A percentile compares a stretch with the other conserved stretches of the same genome.
These are phyloP conservation scores for Hydnomerulius pinastri DNA, from an alignment of 768 basidiomycete species.

Conservation along the genomic window DNA sequence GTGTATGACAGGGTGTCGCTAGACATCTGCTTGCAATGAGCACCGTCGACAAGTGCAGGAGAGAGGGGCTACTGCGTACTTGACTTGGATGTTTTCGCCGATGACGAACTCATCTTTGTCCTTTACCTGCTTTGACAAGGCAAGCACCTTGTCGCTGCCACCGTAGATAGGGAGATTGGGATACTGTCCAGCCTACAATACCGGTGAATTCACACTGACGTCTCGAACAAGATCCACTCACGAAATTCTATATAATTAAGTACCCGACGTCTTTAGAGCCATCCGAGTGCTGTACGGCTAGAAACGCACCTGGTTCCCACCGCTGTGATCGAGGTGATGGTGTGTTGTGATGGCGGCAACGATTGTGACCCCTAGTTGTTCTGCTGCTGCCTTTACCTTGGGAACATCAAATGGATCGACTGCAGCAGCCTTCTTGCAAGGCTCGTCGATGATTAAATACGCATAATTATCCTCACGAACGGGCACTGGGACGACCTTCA, in stretches of 20 bases:
- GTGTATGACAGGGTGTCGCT: conserved; percentile 92
- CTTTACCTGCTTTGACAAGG: conserved; percentile 71
- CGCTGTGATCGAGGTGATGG: conserved; percentile 88
- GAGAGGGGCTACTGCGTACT: conserved; percentile 38
- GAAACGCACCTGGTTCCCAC: conserved; percentile 72
- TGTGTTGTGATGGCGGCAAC: conserved; percentile 86
- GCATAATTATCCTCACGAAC: conserved; percentile 85
- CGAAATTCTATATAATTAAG: conserved; percentile 35
- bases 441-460: conserved; percentile 75
- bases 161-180: conserved; percentile 67
- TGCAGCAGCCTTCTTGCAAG: conserved; percentile 67
- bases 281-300: not conserved
- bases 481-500: conserved; percentile 80
- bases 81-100: conserved; percentile 63
- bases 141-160: conserved; percentile 70
- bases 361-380: conserved; percentile 61
- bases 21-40: conserved; percentile 58
- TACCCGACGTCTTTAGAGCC: too few species aligned
- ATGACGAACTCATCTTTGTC: conserved; percentile 81
- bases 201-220: conserved; percentile 3
- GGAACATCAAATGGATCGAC: conserved; percentile 80
- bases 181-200: conserved; percentile 43
- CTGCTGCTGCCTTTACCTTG: conserved; percentile 65
- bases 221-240: conserved; percentile 18
- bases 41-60: not conserved